Percentiles rank a stretch among this genome's conserved stretches.
These are phyloP conservation scores for Dendrobium nobile DNA, from an alignment of 106 monocot genomes.

Conservation along the genomic window DNA sequence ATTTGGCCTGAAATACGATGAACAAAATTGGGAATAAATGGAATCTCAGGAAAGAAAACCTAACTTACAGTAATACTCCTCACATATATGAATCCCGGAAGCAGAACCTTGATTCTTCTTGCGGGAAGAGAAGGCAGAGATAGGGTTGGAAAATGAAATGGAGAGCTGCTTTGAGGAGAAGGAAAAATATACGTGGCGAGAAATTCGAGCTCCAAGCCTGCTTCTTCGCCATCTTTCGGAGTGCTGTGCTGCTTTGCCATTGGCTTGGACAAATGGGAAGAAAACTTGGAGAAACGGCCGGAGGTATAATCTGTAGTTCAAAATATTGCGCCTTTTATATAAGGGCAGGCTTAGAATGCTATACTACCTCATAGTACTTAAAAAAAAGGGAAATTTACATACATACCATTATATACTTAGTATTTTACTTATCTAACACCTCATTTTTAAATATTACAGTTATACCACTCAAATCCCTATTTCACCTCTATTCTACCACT, in stretches of 20 bases:
- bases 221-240: background rate
- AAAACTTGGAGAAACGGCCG: too few species aligned
- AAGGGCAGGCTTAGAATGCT: too few species aligned
- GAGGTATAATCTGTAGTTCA: too few species aligned
- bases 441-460: too few species aligned
- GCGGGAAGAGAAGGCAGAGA: background rate
- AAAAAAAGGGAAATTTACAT: too few species aligned
- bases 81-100: background rate
- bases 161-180: background rate
- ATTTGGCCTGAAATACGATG: too few species aligned
- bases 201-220: background rate
- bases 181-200: background rate
- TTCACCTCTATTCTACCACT: too few species aligned
- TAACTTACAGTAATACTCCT: background rate
- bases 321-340: too few species aligned
- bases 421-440: too few species aligned
- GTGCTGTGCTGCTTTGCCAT: background rate
- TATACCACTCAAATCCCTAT: too few species aligned
- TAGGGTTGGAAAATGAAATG: background rate
- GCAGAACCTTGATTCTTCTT: background rate
- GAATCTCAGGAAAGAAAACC: background rate
- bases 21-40: background rate
- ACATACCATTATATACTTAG: too few species aligned
- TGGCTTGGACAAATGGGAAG: background rate
- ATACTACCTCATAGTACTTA: too few species aligned